A percentile compares a stretch with the other conserved stretches of the same genome.
Conservation (phyloP, 331 rosid species). For the Arachis monticola region DNA sequence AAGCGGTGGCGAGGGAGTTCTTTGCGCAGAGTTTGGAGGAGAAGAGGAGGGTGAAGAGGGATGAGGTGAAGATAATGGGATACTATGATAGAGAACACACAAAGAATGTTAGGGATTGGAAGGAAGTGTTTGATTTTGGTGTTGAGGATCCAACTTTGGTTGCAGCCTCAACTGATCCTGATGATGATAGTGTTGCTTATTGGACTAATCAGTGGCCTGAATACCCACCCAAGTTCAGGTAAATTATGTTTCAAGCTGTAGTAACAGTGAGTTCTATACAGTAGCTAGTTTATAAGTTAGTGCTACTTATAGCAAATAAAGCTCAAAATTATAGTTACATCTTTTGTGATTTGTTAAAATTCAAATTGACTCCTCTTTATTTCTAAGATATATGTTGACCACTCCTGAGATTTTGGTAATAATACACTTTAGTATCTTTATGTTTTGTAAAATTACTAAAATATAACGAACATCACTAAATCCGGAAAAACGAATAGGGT, state of each 20-base stretch:
- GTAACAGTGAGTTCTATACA: neutral
- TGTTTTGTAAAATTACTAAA: no score
- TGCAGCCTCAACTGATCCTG: conserved; percentile 41
- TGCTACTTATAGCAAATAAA: neutral
- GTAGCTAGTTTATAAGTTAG: neutral
- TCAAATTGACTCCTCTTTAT: no score
- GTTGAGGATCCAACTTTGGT: conserved; percentile 46
- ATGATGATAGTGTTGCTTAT: conserved; percentile 39
- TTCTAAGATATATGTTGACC: no score
- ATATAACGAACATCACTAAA: no score
- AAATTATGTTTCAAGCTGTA: neutral
- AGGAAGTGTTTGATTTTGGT: conserved; percentile 63
- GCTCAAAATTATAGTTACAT: no score
- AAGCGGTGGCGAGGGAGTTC: conserved; percentile 50
- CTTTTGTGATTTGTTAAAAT: no score
- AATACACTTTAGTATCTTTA: no score
- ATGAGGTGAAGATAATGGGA: conserved; percentile 35
- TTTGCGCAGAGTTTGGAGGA: conserved; percentile 68
- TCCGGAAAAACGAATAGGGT: no score
- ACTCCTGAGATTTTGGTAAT: no score
- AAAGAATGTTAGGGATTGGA: conserved; percentile 82
- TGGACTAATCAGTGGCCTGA: conserved; percentile 60
- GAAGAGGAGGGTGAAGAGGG: conserved; percentile 58
- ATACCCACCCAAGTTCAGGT: conserved; percentile 54
- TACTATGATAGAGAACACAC: conserved; percentile 67